Evolutionary conservation across 768 basidiomycete species (phyloP).

Genomic region (Agrocybe pediades): DNA sequence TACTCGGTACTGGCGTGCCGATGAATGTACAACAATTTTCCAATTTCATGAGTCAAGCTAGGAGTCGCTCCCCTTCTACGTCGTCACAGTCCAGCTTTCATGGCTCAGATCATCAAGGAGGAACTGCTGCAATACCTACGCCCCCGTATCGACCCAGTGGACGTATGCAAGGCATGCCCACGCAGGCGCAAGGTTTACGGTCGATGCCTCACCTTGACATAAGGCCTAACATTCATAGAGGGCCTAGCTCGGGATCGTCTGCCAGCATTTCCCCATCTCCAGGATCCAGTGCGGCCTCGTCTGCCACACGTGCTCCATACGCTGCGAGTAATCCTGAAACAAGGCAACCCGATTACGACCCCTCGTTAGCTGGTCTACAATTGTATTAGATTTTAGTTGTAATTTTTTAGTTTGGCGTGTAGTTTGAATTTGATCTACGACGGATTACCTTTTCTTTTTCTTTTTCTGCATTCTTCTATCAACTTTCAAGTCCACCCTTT

Average conservation of each 20-base stretch:
- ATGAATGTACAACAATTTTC: slow-evolving; percentile 11
- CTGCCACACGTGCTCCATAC: slow-evolving; percentile 11
- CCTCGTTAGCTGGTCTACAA: slow-evolving; percentile 20
- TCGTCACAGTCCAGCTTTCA: slow-evolving; percentile 34
- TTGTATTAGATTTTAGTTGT: slow-evolving; percentile 14
- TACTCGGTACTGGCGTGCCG: slow-evolving; percentile 9
- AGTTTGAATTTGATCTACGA: too few relatives aligned
- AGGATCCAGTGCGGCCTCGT: slow-evolving; percentile 14
- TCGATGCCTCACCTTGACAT: slow-evolving; percentile 21
- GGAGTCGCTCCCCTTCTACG: slow-evolving; percentile 31
- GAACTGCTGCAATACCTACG: slow-evolving; percentile 9
- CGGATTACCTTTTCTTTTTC: neutral
- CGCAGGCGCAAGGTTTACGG: slow-evolving; percentile 13
- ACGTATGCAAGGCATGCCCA: slow-evolving; percentile 26
- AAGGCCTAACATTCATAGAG: slow-evolving; percentile 12
- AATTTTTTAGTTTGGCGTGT: too few relatives aligned
- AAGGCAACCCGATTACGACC: slow-evolving; percentile 13
- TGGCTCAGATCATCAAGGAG: slow-evolving; percentile 19
- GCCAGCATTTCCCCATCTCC: slow-evolving; percentile 17
- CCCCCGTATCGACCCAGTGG: slow-evolving; percentile 25
- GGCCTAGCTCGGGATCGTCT: slow-evolving; percentile 17
- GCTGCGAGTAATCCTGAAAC: slow-evolving; percentile 22
- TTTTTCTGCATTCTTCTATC: too few relatives aligned
- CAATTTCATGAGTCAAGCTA: slow-evolving; percentile 12
- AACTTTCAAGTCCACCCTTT: too few relatives aligned